Percentiles rank a stretch among this genome's conserved stretches.
Evolutionary conservation across 1,284 basidiomycete species (phyloP).

Genomic region (Malassezia obtusa): DNA sequence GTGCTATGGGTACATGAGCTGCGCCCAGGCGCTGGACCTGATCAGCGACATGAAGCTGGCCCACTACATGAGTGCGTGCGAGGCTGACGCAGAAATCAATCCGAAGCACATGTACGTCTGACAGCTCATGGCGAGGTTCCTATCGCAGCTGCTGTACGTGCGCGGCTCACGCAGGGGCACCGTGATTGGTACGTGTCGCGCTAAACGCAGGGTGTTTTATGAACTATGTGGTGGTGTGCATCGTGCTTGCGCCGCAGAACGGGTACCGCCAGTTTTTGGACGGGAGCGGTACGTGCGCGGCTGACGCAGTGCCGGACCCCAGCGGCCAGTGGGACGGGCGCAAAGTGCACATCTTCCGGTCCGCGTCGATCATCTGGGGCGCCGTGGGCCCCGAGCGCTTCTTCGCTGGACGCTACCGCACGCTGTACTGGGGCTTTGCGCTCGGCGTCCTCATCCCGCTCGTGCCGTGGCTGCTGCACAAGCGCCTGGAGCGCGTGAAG

Average conservation of each 20-base stretch:
- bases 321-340: conserved; percentile 49
- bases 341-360: conserved; percentile 46
- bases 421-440: conserved; percentile 49
- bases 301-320: conserved; percentile 47
- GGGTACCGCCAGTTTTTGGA: conserved; percentile 48
- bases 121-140: conserved; percentile 51
- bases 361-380: conserved; percentile 52
- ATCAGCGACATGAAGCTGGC: conserved; percentile 52
- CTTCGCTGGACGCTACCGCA: conserved; percentile 51
- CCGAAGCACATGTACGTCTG: conserved; percentile 52
- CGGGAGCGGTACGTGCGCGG: conserved; percentile 25
- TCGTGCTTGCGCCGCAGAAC: conserved; percentile 44
- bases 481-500: conserved; percentile 40
- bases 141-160: conserved; percentile 19
- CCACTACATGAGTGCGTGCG: conserved; percentile 26
- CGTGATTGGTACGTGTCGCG: neutral
- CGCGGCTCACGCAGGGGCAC: neutral
- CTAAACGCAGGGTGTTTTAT: conserved; percentile 47
- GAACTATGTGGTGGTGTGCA: conserved; percentile 49
- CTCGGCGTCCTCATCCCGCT: conserved; percentile 50
- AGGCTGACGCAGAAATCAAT: conserved; percentile 33
- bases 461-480: conserved; percentile 50
- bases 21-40: conserved; percentile 48
- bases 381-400: conserved; percentile 51
- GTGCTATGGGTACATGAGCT: conserved; percentile 50